phyloP scores from a whole-genome alignment of 441 rosid genomes.

The Eutrema salsugineum region DNA sequence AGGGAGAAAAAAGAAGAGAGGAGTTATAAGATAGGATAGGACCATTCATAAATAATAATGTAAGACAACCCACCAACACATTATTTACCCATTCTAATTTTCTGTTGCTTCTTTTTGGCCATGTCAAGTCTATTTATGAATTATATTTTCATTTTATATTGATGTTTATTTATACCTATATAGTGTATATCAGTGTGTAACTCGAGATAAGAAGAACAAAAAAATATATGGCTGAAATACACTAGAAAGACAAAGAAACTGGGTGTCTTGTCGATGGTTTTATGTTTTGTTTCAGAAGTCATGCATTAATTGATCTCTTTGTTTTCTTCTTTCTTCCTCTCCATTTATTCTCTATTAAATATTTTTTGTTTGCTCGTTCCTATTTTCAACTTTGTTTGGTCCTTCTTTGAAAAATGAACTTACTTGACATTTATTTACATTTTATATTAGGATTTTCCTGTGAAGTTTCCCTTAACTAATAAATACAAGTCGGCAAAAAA shows the following conservation, averaged over 20 bases:
- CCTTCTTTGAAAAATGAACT: slow-evolving; percentile 15
- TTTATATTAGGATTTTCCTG: background rate
- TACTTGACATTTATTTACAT: background rate
- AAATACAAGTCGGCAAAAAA: background rate
- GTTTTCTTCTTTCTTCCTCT: slow-evolving; percentile 15
- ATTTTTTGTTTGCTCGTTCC: slow-evolving; percentile 11
- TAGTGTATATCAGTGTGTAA: background rate
- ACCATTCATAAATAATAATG: slow-evolving; percentile 24
- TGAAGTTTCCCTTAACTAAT: background rate
- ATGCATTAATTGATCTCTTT: slow-evolving; percentile 24
- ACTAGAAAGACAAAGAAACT: slow-evolving; percentile 25
- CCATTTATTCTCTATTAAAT: slow-evolving; percentile 21
- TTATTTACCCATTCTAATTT: slow-evolving; percentile 14
- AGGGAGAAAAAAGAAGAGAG: background rate
- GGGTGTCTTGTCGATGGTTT: slow-evolving; percentile 10
- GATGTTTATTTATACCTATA: background rate
- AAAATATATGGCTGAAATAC: slow-evolving; percentile 23
- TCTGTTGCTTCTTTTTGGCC: slow-evolving; percentile 22
- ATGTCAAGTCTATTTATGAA: slow-evolving; percentile 21
- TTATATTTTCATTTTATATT: background rate
- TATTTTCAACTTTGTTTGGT: slow-evolving; percentile 16
- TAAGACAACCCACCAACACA: slow-evolving; percentile 28
- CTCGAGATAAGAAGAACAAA: slow-evolving; percentile 5
- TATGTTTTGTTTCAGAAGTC: slow-evolving; percentile 14
- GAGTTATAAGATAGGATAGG: slow-evolving; percentile 22